Conservation (phyloP, 805 yeast species). For the Alloascoidea africana region DNA sequence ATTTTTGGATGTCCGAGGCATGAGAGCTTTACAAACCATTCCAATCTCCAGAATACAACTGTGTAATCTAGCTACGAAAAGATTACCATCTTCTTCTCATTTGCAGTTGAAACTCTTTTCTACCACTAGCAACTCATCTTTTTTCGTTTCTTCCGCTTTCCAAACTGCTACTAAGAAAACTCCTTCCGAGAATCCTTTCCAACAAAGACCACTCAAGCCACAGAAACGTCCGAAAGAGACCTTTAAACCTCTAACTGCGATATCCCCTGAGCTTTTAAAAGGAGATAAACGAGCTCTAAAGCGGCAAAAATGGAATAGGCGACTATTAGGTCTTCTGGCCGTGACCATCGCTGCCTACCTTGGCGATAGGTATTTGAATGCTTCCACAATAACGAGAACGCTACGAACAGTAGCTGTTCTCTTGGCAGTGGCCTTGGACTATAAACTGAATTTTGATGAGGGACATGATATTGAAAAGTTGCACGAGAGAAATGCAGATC, state of each 20-base stretch:
- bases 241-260: background rate
- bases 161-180: background rate
- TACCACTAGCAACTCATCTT: background rate
- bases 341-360: constrained; percentile 13
- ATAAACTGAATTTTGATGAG: constrained; percentile 35
- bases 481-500: constrained; percentile 43
- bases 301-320: constrained; percentile 5
- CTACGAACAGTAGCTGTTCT: constrained; percentile 32
- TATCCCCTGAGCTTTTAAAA: background rate
- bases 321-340: constrained; percentile 6
- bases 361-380: constrained; percentile 24
- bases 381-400: constrained; percentile 39
- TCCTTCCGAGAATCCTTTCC: background rate
- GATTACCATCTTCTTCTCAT: too few species aligned
- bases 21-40: too few species aligned
- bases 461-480: constrained; percentile 31
- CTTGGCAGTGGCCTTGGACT: constrained; percentile 40
- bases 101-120: background rate
- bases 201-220: background rate
- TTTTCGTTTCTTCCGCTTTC: background rate
- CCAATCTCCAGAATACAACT: background rate
- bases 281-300: too few species aligned
- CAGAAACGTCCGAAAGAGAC: too few species aligned
- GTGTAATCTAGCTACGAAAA: background rate
- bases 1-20: too few species aligned